Evolutionary conservation across 176 grass and related monocot genomes (phyloP).

Genomic region (Oryza brachyantha): DNA sequence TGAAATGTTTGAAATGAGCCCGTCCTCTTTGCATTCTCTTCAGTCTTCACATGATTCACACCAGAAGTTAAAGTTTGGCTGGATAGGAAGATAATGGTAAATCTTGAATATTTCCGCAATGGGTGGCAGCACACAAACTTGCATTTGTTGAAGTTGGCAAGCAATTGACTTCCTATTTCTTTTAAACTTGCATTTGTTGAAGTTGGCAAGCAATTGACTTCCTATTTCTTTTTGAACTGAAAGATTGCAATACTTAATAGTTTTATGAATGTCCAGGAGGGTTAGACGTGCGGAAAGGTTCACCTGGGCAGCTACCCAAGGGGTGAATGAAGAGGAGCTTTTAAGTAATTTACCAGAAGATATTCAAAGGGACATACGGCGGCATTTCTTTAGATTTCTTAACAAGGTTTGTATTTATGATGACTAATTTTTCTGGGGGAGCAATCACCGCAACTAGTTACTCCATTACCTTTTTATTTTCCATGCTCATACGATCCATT

Average conservation of each 20-base stretch:
- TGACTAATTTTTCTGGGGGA: background rate
- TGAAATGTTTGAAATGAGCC: background rate
- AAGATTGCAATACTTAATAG: constrained; percentile 5
- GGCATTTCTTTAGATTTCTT: constrained; percentile 88
- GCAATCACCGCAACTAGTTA: background rate
- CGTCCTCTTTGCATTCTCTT: background rate
- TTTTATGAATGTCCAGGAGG: constrained; percentile 53
- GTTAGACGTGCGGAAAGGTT: constrained; percentile 89
- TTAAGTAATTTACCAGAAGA: constrained; percentile 93
- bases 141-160: background rate
- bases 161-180: too few relatives aligned
- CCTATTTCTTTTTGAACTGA: background rate
- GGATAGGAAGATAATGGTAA: background rate
- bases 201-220: background rate
- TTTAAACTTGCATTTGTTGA: too few relatives aligned
- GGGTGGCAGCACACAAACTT: background rate
- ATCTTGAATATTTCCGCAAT: background rate
- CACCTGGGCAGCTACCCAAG: constrained; percentile 93
- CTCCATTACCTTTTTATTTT: background rate
- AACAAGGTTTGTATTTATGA: constrained; percentile 53
- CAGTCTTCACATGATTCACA: background rate
- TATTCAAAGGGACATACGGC: constrained; percentile 92
- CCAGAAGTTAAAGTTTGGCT: background rate
- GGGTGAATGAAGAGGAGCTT: constrained; percentile 89
- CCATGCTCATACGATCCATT: background rate